These are phyloP conservation scores for Nepenthes alata DNA, from an alignment of 179 eudicot genomes.

Conservation along the genomic window DNA sequence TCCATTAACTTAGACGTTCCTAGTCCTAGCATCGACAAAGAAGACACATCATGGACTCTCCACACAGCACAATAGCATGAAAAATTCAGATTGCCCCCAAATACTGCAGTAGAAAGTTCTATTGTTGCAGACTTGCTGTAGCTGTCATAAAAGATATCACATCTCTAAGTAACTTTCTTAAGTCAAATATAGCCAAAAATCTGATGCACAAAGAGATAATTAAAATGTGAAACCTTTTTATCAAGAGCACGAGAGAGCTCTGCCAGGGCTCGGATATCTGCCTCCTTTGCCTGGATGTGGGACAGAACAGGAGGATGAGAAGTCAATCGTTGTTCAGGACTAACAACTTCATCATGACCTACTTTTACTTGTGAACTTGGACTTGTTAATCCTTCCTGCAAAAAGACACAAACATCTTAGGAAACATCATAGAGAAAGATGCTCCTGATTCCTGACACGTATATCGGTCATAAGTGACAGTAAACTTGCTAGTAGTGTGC, in stretches of 20 bases:
- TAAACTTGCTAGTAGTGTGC: no score
- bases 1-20: no score
- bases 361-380: slow-evolving; percentile 28
- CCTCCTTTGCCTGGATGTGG: slow-evolving; percentile 75
- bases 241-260: slow-evolving; percentile 81
- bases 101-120: no score
- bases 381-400: slow-evolving; percentile 40
- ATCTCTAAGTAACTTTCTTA: no score
- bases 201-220: neutral
- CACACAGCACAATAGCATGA: neutral
- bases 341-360: slow-evolving; percentile 26
- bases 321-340: slow-evolving; percentile 31
- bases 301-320: slow-evolving; percentile 44
- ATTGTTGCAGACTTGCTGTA: no score
- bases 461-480: no score
- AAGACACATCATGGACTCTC: no score
- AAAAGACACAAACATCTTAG: neutral
- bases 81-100: no score
- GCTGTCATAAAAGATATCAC: no score
- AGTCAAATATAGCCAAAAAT: neutral
- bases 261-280: slow-evolving; percentile 83
- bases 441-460: neutral
- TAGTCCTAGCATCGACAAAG: no score
- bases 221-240: slow-evolving; percentile 46
- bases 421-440: neutral